phyloP scores from a whole-genome alignment of 495 filamentous ascomycete genomes.

The Pseudoneurospora amorphoporcata region DNA sequence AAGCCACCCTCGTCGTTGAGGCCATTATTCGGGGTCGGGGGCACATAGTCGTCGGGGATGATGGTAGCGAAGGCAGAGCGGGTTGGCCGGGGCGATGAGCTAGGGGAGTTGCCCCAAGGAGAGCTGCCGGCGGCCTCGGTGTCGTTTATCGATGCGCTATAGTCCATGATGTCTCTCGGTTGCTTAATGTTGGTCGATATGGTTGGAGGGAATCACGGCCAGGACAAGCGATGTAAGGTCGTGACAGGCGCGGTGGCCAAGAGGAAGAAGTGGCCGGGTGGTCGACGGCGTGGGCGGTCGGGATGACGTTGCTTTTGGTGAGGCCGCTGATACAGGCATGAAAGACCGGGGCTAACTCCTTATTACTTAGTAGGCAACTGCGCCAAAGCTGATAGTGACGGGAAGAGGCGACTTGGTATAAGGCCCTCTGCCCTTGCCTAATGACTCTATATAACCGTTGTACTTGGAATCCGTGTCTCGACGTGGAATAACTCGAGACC shows the following conservation, averaged over 20 bases:
- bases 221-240: not conserved
- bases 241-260: not conserved
- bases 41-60: slow-evolving; percentile 22
- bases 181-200: not conserved
- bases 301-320: not conserved
- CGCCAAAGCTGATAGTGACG: not conserved
- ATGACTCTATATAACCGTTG: not conserved
- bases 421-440: not conserved
- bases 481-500: not conserved
- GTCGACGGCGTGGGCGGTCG: not conserved
- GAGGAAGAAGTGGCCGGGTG: not conserved
- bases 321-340: not conserved
- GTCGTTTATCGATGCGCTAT: slow-evolving; percentile 66
- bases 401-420: not conserved
- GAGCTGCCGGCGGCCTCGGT: slow-evolving; percentile 59
- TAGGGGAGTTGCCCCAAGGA: slow-evolving; percentile 64
- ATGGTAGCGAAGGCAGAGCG: slow-evolving; percentile 42
- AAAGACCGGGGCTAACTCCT: not conserved
- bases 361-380: not conserved
- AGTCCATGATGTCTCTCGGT: slow-evolving; percentile 55
- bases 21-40: slow-evolving; percentile 25
- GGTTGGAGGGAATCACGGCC: not conserved
- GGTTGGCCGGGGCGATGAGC: slow-evolving; percentile 53
- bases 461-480: too few species aligned
- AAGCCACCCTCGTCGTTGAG: slow-evolving; percentile 31